Conservation (phyloP, 331 rosid species). For the Pyrus hybrid region DNA sequence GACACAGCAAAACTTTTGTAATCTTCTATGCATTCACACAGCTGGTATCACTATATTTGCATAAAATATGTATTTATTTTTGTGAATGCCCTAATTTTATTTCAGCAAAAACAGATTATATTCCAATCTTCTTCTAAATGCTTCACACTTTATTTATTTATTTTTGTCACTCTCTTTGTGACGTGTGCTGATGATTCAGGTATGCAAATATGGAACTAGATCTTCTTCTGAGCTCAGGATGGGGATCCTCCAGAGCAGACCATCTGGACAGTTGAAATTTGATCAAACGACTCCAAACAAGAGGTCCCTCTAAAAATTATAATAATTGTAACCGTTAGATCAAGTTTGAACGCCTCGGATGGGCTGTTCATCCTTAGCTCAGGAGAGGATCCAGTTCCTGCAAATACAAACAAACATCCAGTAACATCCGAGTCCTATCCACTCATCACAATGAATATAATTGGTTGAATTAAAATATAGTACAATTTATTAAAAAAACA, state of each 20-base stretch:
- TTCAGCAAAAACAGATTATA: background rate
- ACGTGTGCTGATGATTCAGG: slow-evolving; percentile 5
- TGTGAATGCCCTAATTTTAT: background rate
- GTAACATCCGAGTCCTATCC: slow-evolving; percentile 1
- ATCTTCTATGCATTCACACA: slow-evolving; percentile 4
- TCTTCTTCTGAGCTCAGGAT: too few relatives aligned
- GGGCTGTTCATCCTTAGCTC: too few relatives aligned
- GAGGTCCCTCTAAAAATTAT: too few relatives aligned
- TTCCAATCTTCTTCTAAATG: background rate
- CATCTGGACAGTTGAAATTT: too few relatives aligned
- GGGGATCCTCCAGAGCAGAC: too few relatives aligned
- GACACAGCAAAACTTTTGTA: background rate
- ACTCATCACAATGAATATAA: background rate
- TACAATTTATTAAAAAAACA: background rate
- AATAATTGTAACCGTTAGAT: too few relatives aligned
- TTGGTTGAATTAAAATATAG: background rate
- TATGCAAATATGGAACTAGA: background rate
- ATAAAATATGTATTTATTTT: background rate
- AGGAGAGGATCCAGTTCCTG: too few relatives aligned
- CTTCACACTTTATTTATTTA: background rate
- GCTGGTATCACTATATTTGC: slow-evolving; percentile 17
- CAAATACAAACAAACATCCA: slow-evolving; percentile 2
- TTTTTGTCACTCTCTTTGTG: background rate
- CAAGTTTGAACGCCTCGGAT: too few relatives aligned
- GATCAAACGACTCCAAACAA: too few relatives aligned